Conservation (phyloP, 148 eudicot genomes). For the Drosera capensis region DNA sequence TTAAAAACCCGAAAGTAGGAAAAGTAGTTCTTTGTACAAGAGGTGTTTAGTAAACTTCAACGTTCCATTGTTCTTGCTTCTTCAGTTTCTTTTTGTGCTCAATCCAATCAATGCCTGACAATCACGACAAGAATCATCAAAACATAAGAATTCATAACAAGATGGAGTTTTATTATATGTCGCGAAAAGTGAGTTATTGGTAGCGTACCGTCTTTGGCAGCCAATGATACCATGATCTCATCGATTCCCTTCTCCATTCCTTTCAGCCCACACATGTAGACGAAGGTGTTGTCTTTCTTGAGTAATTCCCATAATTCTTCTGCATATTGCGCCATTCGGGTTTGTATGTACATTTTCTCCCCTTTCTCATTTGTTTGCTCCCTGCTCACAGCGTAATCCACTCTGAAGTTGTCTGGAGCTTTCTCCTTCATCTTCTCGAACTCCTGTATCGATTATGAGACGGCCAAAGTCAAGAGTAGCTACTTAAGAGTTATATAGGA, state of each 20-base stretch:
- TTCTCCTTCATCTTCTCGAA: conserved; percentile 88
- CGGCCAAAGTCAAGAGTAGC: neutral
- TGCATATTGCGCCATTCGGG: conserved; percentile 90
- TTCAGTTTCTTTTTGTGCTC: conserved; percentile 78
- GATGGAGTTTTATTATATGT: neutral
- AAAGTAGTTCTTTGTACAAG: conserved; percentile 28
- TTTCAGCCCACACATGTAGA: conserved; percentile 96
- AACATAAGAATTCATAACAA: neutral
- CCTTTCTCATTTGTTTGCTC: conserved; percentile 89
- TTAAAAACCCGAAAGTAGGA: too few relatives aligned
- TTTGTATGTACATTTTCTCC: conserved; percentile 94
- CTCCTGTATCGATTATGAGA: conserved; percentile 29
- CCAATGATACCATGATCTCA: conserved; percentile 82
- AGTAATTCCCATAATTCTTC: conserved; percentile 82
- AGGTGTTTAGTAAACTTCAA: conserved; percentile 84
- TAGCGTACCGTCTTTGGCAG: conserved; percentile 77
- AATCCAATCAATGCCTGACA: conserved; percentile 73
- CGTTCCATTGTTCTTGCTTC: conserved; percentile 91
- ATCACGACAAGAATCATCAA: neutral
- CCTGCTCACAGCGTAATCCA: conserved; percentile 90
- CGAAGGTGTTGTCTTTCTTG: conserved; percentile 82
- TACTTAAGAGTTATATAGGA: too few relatives aligned
- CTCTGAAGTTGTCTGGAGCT: conserved; percentile 70
- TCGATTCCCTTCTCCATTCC: conserved; percentile 99
- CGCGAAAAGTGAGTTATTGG: neutral